These are phyloP conservation scores for Choiromyces venosus DNA, from an alignment of 495 filamentous ascomycete genomes.

Conservation along the genomic window DNA sequence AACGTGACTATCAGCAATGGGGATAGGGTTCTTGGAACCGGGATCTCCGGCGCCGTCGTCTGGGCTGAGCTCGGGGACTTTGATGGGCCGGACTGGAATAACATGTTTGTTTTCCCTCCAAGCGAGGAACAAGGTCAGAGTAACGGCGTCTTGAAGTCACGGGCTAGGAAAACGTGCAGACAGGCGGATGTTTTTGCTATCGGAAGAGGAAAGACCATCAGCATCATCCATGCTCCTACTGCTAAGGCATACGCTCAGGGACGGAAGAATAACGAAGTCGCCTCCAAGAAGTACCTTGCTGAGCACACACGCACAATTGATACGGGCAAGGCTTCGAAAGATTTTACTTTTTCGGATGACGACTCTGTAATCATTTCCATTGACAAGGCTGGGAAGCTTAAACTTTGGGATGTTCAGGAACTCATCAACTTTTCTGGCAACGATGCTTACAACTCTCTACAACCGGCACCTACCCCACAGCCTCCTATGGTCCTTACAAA, in stretches of 20 bases:
- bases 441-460: slow-evolving; percentile 45
- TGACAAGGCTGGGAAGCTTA: slow-evolving; percentile 88
- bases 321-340: slow-evolving; percentile 96
- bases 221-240: slow-evolving; percentile 74
- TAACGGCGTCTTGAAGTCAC: slow-evolving; percentile 85
- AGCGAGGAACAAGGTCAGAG: slow-evolving; percentile 42
- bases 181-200: slow-evolving; percentile 91
- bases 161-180: slow-evolving; percentile 78
- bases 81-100: slow-evolving; percentile 54
- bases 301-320: slow-evolving; percentile 85
- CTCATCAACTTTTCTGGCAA: slow-evolving; percentile 57
- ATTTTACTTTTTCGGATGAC: slow-evolving; percentile 95
- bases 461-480: slow-evolving; percentile 26
- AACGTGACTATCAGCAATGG: slow-evolving; percentile 63
- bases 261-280: slow-evolving; percentile 37
- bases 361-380: slow-evolving; percentile 90
- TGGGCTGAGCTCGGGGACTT: slow-evolving; percentile 78
- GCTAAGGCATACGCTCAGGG: slow-evolving; percentile 61
- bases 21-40: slow-evolving; percentile 74
- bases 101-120: slow-evolving; percentile 42
- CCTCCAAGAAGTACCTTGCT: slow-evolving; percentile 65
- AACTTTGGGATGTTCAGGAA: slow-evolving; percentile 92
- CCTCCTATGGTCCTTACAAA: slow-evolving; percentile 36
- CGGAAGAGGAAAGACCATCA: slow-evolving; percentile 89
- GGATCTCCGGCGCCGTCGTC: slow-evolving; percentile 87